Base-by-base conservation (phyloP, 2,329 filamentous ascomycete species). In the Fusarium nurragi region DNA sequence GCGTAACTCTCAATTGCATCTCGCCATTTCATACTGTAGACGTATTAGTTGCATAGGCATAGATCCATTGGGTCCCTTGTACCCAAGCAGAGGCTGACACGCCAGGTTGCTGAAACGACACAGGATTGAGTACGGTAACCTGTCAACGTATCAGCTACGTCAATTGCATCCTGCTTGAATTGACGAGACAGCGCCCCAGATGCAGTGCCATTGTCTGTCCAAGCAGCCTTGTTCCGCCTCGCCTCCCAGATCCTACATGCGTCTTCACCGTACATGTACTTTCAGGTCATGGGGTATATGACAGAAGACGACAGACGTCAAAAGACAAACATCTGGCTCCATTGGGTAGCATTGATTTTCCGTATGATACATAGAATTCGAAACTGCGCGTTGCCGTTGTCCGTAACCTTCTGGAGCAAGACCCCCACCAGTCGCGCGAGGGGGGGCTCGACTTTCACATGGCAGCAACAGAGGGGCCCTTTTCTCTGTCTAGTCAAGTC, bases 381-480 rank as follows among this genome's bases (percentile, higher is more conserved):
- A 51, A 21, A 43, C 36, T 67, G 45, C 63, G 51, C 30, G 49
- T 49, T 67, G 59, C 63, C 54, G 64, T 52, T 64, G 54, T 64
- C 41, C 34, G 46, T 50, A 64, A 60, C 59, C 63, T 63, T 54
- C 43, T 21, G 32, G 54, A 64, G 30, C 30, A 51, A 52, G 34
- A 26, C 34, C 57, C 43, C 63, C 63, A 39, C 39, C 40, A 47
- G 46, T 34, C 34, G 32, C 28, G 54, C n/a, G n/a, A n/a, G n/a
- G n/a, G 60, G 54, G 61, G 49, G 44, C 47, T 53, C 16, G 64
- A 67, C 50, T 66, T 66, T 66, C 63, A 67, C 63, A 66, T 66
- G 63, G 63, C 40, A 60, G 28, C 32, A 58, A 43, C 19, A 38
- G 52, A 57, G 36, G 47, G 36, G 34, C 37, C 38, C 23, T 46